Conservation (phyloP, 2,329 filamentous ascomycete genomes). For the Pseudopithomyces chartarum region DNA sequence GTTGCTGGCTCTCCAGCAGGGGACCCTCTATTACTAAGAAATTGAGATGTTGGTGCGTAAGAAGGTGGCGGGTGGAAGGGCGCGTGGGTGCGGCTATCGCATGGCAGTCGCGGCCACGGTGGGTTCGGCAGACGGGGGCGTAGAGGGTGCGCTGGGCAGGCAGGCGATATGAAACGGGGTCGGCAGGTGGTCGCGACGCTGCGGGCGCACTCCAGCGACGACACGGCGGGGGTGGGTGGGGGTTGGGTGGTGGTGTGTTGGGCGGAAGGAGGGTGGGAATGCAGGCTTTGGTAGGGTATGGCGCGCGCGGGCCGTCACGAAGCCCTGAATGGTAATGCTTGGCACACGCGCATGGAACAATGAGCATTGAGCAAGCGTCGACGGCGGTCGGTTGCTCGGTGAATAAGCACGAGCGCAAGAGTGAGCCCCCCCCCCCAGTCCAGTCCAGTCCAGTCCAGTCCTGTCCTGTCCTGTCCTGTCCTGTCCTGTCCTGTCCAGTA, state of each 20-base stretch:
- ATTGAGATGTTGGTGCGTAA: not conserved
- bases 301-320: slow-evolving; percentile 7
- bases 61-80: slow-evolving; percentile 7
- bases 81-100: slow-evolving; percentile 10
- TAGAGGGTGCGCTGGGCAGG: not conserved
- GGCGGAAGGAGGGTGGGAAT: not conserved
- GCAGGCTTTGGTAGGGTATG: not conserved
- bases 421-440: too few relatives aligned
- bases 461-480: too few relatives aligned
- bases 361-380: not conserved
- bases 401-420: not conserved
- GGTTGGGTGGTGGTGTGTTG: not conserved
- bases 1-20: not conserved
- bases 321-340: not conserved
- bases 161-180: not conserved
- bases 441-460: too few relatives aligned
- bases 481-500: too few relatives aligned
- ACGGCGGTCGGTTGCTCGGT: not conserved
- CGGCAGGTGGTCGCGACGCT: not conserved
- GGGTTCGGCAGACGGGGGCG: not conserved
- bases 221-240: not conserved
- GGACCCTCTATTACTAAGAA: not conserved
- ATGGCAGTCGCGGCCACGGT: slow-evolving; percentile 7
- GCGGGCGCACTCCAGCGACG: not conserved
- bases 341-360: slow-evolving; percentile 3